Percentiles rank a stretch among this genome's conserved stretches.
Evolutionary conservation across 2,329 filamentous ascomycete genomes (phyloP).

Genomic region (Penicillium sp.): DNA sequence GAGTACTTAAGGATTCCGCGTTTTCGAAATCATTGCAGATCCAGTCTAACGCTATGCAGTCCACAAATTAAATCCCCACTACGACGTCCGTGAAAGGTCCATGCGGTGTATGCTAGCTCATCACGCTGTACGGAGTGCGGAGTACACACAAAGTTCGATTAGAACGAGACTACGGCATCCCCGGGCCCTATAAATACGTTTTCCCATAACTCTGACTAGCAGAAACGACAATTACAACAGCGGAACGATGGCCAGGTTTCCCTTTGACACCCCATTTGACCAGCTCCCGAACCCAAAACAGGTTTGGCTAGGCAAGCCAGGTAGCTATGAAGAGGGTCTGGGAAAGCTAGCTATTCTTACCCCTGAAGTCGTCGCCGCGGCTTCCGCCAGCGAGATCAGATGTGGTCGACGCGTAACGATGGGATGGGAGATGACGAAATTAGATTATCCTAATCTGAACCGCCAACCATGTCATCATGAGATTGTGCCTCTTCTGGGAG

Average conservation of each 20-base stretch:
- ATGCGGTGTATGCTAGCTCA: neutral
- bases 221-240: neutral
- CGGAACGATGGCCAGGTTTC: slow-evolving; percentile 13
- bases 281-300: slow-evolving; percentile 49
- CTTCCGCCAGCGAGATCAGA: slow-evolving; percentile 52
- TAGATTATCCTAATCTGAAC: slow-evolving; percentile 55
- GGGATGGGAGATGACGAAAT: slow-evolving; percentile 56
- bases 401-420: slow-evolving; percentile 53
- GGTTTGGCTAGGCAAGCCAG: slow-evolving; percentile 49
- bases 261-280: slow-evolving; percentile 41
- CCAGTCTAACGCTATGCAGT: neutral
- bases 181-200: neutral
- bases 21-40: neutral
- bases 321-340: slow-evolving; percentile 52
- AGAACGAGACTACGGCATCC: neutral
- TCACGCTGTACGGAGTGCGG: neutral
- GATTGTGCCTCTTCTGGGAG: slow-evolving; percentile 50
- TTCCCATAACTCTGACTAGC: neutral
- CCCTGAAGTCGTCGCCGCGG: slow-evolving; percentile 50
- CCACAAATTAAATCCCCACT: neutral
- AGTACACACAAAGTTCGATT: neutral
- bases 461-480: slow-evolving; percentile 52
- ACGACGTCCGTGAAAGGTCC: neutral
- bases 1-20: neutral
- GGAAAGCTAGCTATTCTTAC: slow-evolving; percentile 54